Evolutionary conservation across 805 yeast genomes (phyloP).

Genomic region (Barnettozyma californica): DNA sequence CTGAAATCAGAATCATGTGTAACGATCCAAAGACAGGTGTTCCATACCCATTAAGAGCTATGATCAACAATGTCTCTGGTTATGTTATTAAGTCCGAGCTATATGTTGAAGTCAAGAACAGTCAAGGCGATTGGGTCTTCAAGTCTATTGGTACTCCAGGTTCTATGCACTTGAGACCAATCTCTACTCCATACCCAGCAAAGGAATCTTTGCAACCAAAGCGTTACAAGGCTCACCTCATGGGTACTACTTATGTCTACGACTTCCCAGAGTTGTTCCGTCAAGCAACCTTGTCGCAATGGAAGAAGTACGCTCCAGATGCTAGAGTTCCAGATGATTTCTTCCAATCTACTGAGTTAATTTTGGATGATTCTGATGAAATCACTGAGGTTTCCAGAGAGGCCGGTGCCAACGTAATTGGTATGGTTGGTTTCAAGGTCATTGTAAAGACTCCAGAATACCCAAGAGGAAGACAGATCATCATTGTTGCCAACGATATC

Average conservation of each 20-base stretch:
- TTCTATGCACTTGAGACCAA: slow-evolving; percentile 93
- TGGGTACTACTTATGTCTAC: slow-evolving; percentile 97
- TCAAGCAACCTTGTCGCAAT: slow-evolving; percentile 79
- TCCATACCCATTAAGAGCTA: slow-evolving; percentile 94
- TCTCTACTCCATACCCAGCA: slow-evolving; percentile 93
- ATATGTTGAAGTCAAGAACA: slow-evolving; percentile 89
- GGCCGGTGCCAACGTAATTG: slow-evolving; percentile 91
- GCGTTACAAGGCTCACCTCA: slow-evolving; percentile 95
- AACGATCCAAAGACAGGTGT: slow-evolving; percentile 82
- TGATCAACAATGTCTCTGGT: slow-evolving; percentile 94
- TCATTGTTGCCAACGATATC: slow-evolving; percentile 93
- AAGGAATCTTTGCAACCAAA: slow-evolving; percentile 98
- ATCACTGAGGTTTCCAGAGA: slow-evolving; percentile 89
- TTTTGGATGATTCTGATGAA: slow-evolving; percentile 69
- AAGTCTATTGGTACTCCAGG: slow-evolving; percentile 94
- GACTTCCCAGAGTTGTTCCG: slow-evolving; percentile 99
- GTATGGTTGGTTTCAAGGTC: slow-evolving; percentile 96
- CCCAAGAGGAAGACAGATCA: slow-evolving; percentile 91
- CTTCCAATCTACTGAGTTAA: slow-evolving; percentile 76
- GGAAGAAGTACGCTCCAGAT: slow-evolving; percentile 63
- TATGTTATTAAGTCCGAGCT: slow-evolving; percentile 94
- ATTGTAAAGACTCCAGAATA: slow-evolving; percentile 93
- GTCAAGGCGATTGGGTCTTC: slow-evolving; percentile 95
- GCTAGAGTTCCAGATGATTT: slow-evolving; percentile 68
- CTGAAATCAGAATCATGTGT: slow-evolving; percentile 95